Evolutionary conservation across 169 alveolate genomes (phyloP).

Genomic region (Cryptosporidium viatorum): DNA sequence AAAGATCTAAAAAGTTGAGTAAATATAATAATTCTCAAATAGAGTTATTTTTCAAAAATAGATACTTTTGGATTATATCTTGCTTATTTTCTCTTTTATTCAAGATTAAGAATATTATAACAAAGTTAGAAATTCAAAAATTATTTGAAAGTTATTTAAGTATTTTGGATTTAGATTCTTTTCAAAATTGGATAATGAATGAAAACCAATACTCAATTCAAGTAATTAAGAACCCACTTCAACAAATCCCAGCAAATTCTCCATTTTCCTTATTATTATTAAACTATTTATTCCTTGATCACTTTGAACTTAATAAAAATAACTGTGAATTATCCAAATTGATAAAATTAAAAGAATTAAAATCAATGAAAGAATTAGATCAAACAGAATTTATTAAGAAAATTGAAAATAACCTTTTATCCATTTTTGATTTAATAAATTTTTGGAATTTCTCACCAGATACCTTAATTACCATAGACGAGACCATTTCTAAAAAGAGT

Average conservation of each 20-base stretch:
- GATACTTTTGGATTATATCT: conserved; percentile 10
- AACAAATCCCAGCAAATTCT: conserved; percentile 27
- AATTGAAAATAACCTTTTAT: background rate
- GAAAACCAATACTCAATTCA: background rate
- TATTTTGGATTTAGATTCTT: background rate
- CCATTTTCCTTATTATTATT: conserved; percentile 17
- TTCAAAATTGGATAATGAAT: conserved; percentile 4
- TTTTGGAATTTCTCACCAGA: conserved; percentile 5
- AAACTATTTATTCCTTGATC: conserved; percentile 10
- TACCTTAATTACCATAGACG: background rate
- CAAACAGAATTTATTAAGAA: background rate
- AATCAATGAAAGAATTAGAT: background rate
- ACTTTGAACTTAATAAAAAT: background rate
- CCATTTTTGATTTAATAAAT: background rate
- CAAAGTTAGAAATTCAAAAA: background rate
- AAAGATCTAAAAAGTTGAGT: background rate
- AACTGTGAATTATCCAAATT: background rate
- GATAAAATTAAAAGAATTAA: background rate
- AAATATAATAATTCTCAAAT: background rate
- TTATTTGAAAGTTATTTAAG: background rate
- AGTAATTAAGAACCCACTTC: conserved; percentile 1
- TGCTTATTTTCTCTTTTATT: background rate
- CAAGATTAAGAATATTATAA: background rate
- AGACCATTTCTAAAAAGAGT: background rate
- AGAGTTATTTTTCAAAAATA: background rate